These are phyloP conservation scores for Penicillium sp. DNA, from an alignment of 2,329 filamentous ascomycete species.

Conservation along the genomic window DNA sequence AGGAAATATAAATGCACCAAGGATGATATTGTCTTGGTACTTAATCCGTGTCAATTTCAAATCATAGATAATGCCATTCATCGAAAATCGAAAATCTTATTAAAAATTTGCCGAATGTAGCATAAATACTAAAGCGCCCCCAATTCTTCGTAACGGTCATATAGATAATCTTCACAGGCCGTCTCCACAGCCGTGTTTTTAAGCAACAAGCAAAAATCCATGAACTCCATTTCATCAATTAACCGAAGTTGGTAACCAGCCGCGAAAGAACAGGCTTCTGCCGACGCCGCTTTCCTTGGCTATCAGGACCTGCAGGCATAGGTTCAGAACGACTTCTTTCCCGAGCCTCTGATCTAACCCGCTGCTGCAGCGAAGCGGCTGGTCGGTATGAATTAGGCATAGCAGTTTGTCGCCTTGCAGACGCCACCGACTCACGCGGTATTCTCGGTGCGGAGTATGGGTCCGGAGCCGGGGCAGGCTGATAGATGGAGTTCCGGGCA, in stretches of 20 bases:
- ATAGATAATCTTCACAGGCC: not conserved
- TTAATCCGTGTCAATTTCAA: not conserved
- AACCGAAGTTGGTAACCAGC: constrained; percentile 36
- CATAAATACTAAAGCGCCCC: not conserved
- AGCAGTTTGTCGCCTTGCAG: constrained; percentile 9
- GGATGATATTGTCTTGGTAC: no score
- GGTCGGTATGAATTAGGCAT: constrained; percentile 10
- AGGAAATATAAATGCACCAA: not conserved
- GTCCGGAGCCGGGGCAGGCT: constrained; percentile 6
- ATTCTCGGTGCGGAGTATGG: constrained; percentile 1
- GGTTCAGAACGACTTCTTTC: constrained; percentile 25
- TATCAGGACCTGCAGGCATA: constrained; percentile 9
- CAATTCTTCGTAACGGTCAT: not conserved
- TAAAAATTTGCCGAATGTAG: not conserved
- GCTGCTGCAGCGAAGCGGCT: constrained; percentile 1
- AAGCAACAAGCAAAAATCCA: not conserved
- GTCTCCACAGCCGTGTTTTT: not conserved
- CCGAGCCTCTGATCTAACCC: constrained; percentile 9
- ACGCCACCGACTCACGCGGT: constrained; percentile 4
- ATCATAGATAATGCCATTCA: not conserved
- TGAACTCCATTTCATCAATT: constrained; percentile 3
- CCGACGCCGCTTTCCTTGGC: constrained; percentile 17
- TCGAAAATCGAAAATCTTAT: not conserved
- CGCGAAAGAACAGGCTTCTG: constrained; percentile 38
- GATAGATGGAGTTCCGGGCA: constrained; percentile 16